Base-by-base conservation (phyloP, 2,329 filamentous ascomycete genomes). In the Massarina eburnea region DNA sequence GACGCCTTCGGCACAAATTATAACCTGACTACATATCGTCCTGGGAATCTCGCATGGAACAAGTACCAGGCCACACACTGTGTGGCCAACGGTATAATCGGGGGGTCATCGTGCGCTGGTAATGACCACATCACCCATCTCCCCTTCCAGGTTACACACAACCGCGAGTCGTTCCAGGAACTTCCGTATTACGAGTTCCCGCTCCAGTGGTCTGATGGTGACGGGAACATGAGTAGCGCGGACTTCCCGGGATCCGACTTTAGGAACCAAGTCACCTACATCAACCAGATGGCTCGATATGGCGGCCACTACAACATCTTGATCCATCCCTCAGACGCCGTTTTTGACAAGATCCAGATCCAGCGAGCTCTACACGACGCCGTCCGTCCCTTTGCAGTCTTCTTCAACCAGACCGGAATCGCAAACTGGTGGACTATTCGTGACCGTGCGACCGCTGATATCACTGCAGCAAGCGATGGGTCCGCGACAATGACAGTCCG, bases 151-250 rank as follows among this genome's bases (percentile, higher is more conserved):
- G 43, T 46, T 10, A 32, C 22, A 8, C 43, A 46, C 30, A 46
- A 46, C 19, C 43, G 43, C 17, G 43, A 46, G 22, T 32, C 43
- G 8, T 46, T 41, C 30, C 26, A 33, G 10, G 43, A 46, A 19
- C 24, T 46, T 18, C 43, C 43, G 22, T 46, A 46, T 24, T 46
- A 38, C 24, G 43, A 46, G 37, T 46, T 46, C 24, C 43, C 43
- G 3, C 43, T 46, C 19, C 43, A 46, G 20, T 46, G 43, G 43
- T 46, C 43, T 12, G 43, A 46, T 30, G 43, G 43, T 9, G 43
- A 46, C n/a, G 43, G 43, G 7, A 46, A 46, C 22, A 46, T 46
- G 43, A 46, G 43, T 24, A 46, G 43, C 17, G 43, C 43, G 5
- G 43, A 46, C 22, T 46, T 46, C 26, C 43, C 43, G 2, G 43